Evolutionary conservation across 495 filamentous ascomycete genomes (phyloP).

Genomic region (Talaromyces proteolyticus): DNA sequence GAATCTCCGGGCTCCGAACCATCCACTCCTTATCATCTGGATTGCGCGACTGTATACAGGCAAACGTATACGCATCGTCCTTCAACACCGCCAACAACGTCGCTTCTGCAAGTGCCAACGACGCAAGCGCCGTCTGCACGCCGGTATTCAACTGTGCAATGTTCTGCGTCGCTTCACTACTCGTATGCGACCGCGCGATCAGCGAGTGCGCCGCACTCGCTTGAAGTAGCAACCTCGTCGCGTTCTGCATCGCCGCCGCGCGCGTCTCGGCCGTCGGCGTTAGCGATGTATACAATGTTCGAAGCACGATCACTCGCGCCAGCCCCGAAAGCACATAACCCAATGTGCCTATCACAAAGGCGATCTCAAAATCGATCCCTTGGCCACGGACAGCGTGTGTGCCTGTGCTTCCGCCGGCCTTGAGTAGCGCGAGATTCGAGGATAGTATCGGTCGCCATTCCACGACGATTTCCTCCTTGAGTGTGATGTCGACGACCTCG

Average conservation of each 20-base stretch:
- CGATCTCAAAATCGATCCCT: constrained; percentile 78
- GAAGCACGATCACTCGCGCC: constrained; percentile 54
- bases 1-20: constrained; percentile 78
- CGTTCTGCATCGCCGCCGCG: constrained; percentile 61
- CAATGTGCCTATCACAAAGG: constrained; percentile 70
- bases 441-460: constrained; percentile 84
- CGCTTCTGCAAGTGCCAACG: constrained; percentile 76
- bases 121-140: constrained; percentile 63
- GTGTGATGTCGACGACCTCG: constrained; percentile 60
- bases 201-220: constrained; percentile 74
- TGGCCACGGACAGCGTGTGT: constrained; percentile 53
- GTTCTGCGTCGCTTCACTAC: neutral
- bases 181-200: constrained; percentile 30
- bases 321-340: constrained; percentile 66
- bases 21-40: constrained; percentile 85
- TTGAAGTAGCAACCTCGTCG: constrained; percentile 71
- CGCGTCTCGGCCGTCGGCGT: constrained; percentile 62
- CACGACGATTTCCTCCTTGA: constrained; percentile 50
- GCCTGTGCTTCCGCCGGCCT: constrained; percentile 22
- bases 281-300: constrained; percentile 46
- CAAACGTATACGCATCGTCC: constrained; percentile 84
- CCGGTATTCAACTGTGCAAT: constrained; percentile 6
- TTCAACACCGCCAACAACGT: constrained; percentile 86
- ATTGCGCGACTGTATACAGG: constrained; percentile 69
- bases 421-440: constrained; percentile 36